Evolutionary conservation across 305 asterid species (phyloP).

Genomic region (Fraxinus paxiana): DNA sequence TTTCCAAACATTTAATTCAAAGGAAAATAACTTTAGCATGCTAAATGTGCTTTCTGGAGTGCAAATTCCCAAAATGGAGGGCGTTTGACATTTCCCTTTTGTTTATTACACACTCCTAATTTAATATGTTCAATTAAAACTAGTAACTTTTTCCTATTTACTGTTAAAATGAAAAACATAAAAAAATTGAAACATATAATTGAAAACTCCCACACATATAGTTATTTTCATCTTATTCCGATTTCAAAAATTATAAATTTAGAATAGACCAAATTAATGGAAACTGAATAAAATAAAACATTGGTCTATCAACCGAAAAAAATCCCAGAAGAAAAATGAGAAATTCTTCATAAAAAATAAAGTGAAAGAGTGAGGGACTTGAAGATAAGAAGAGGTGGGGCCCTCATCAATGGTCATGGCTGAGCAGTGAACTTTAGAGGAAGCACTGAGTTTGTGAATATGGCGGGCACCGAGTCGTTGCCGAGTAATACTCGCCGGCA

Average conservation of each 20-base stretch:
- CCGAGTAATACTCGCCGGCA: conserved; percentile 25
- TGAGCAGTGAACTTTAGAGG: conserved; percentile 33
- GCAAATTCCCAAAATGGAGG: background rate
- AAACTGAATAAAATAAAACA: background rate
- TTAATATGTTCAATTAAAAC: background rate
- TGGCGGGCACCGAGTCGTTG: conserved; percentile 27
- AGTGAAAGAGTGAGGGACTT: conserved; percentile 29
- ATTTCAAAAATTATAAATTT: background rate
- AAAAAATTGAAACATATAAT: background rate
- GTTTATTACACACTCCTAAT: background rate
- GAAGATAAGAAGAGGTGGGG: conserved; percentile 37
- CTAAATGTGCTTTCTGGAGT: background rate
- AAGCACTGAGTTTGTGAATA: conserved; percentile 23
- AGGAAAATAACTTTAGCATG: background rate
- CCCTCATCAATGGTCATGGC: conserved; percentile 49
- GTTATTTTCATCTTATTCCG: background rate
- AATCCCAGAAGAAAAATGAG: too few relatives aligned
- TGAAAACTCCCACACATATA: background rate
- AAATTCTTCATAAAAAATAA: background rate
- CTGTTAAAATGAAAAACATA: background rate
- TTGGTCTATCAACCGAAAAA: background rate
- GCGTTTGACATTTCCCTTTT: background rate
- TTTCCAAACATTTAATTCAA: background rate
- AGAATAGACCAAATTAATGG: background rate
- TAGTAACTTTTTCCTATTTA: background rate